Conservation (phyloP, 306 rosid genomes). For the Abrus pulchellus region DNA sequence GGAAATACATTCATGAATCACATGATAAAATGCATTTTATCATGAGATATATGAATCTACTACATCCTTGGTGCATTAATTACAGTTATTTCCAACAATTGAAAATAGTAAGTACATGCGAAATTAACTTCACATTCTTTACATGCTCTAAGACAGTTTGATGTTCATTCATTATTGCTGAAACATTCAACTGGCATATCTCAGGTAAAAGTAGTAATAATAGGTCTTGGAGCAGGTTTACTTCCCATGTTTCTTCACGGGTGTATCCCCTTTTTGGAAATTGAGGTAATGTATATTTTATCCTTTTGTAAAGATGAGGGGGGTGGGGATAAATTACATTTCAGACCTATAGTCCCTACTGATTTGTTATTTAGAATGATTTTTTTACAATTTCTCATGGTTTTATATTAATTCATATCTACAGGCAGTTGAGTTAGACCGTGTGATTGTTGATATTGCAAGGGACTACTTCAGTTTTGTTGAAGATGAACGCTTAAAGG, state of each 20-base stretch:
- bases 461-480: slow-evolving; percentile 71
- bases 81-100: neutral
- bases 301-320: neutral
- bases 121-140: slow-evolving; percentile 32
- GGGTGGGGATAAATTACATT: neutral
- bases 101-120: slow-evolving; percentile 12
- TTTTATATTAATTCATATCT: slow-evolving; percentile 39
- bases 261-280: slow-evolving; percentile 73
- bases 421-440: slow-evolving; percentile 95
- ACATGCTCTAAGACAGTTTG: slow-evolving; percentile 27
- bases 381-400: slow-evolving; percentile 38
- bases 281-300: slow-evolving; percentile 69
- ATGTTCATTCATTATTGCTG: slow-evolving; percentile 38
- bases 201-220: slow-evolving; percentile 82
- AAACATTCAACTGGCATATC: slow-evolving; percentile 47
- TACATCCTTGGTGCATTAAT: neutral
- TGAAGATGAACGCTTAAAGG: slow-evolving; percentile 83
- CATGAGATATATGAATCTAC: neutral
- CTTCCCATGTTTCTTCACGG: slow-evolving; percentile 94
- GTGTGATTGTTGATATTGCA: slow-evolving; percentile 74
- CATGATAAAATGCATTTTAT: neutral
- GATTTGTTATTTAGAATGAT: slow-evolving; percentile 28
- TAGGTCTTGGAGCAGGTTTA: slow-evolving; percentile 99
- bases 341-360: slow-evolving; percentile 8
- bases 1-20: no score